Evolutionary conservation across 306 rosid species (phyloP), one percentile per base, ranked within the genome.

Genomic region (Trifolium subterraneum): DNA sequence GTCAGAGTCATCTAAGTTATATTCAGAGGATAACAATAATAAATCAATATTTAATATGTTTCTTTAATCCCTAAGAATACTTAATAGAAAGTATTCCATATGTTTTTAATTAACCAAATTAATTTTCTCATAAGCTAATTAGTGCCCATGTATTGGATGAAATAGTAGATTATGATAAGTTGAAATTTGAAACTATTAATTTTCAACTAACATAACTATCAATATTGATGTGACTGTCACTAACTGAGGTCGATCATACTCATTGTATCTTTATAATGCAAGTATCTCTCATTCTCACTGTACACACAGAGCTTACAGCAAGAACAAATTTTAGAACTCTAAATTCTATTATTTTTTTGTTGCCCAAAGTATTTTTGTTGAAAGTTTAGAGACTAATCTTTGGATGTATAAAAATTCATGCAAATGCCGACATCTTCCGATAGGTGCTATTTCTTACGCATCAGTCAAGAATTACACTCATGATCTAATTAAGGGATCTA

Each of bases 91-190:
- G 56, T 18, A 10, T 5, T 59, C 9, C 4, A 4, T n/a, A n/a
- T 23, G 25, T 58, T 44, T 27, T 10, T 72, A n/a, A 10, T 25
- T 58, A 41, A 47, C 54, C 19, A 47, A 47, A 47, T 44, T 44
- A 13, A 12, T 44, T 15, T 44, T 44, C 16, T 12, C 13, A 44
- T 44, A 44, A 13, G 7, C 16, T 44, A 44, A 13, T 44, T 13
- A 12, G 50, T 44, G 50, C 2, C 16, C 20, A 20, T 31, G n/a
- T 51, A 45, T 56, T 58, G 55, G 29, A n/a, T 41, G 12, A 39
- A 39, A 22, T 22, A 56, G 13, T 60, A n/a, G 62, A 72, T 42
- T 60, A 11, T 72, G 77, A 38, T 27, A 16, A 41, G 58, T 18
- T 8, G 5, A 51, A 51, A 51, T 11, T 18, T 8, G 47, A 29